Percentiles rank a stretch among this genome's conserved stretches.
phyloP scores from a whole-genome alignment of 345 rosid species.

The Excoecaria cochinchinensis region DNA sequence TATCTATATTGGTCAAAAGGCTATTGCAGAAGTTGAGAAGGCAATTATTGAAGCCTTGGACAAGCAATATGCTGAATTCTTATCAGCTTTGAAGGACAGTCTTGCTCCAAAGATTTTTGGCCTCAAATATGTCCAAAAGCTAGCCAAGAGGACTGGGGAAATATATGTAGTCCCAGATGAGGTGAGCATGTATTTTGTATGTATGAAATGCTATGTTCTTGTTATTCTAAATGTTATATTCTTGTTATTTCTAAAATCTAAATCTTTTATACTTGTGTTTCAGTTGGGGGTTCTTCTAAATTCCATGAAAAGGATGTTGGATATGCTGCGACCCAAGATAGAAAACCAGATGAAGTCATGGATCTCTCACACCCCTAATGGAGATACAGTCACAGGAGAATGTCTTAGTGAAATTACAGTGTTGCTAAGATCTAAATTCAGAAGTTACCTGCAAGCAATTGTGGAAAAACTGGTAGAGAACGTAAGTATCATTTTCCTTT shows the following conservation, averaged over 20 bases:
- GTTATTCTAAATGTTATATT: neutral
- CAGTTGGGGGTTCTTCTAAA: conserved; percentile 30
- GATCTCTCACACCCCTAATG: conserved; percentile 19
- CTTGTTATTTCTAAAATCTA: too few species aligned
- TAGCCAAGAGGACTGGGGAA: conserved; percentile 25
- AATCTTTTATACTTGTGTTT: conserved; percentile 2
- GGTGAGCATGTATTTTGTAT: conserved; percentile 10
- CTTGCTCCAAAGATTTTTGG: conserved; percentile 28
- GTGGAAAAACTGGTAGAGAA: conserved; percentile 26
- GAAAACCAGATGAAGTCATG: conserved; percentile 23
- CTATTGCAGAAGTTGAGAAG: conserved; percentile 30
- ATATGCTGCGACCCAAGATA: conserved; percentile 23
- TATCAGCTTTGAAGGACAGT: conserved; percentile 25
- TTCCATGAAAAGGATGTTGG: conserved; percentile 33
- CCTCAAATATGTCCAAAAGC: conserved; percentile 28
- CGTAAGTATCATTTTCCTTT: conserved; percentile 17
- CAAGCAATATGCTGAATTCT: conserved; percentile 24
- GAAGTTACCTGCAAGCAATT: conserved; percentile 31
- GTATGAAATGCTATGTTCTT: neutral
- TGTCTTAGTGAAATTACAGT: conserved; percentile 29
- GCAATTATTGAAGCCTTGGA: conserved; percentile 33
- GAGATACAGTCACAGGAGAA: conserved; percentile 22
- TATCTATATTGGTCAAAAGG: conserved; percentile 19
- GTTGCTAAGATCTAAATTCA: conserved; percentile 29
- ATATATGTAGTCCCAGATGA: conserved; percentile 27